These are phyloP conservation scores for Blastomyces silverae DNA, from an alignment of 2,329 filamentous ascomycete species.

Conservation along the genomic window DNA sequence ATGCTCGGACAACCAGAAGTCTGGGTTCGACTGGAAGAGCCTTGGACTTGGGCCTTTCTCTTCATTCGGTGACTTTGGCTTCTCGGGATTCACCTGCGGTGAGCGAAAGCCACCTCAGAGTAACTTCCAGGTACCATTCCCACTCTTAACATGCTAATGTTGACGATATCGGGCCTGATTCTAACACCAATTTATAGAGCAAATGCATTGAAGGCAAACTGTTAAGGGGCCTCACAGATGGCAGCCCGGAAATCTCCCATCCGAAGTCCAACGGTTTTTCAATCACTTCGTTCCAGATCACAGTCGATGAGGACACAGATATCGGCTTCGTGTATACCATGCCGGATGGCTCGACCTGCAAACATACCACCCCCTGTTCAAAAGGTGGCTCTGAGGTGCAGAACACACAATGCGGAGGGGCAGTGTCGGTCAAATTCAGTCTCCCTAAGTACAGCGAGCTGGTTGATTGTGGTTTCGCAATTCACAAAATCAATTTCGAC, in stretches of 20 bases:
- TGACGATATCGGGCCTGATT: constrained; percentile 38
- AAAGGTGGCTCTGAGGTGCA: constrained; percentile 60
- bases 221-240: constrained; percentile 32
- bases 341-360: constrained; percentile 75
- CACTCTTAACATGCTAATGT: constrained; percentile 13
- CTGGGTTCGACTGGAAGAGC: constrained; percentile 65
- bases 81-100: constrained; percentile 65
- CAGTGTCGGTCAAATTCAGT: constrained; percentile 67
- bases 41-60: constrained; percentile 56
- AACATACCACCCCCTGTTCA: constrained; percentile 64
- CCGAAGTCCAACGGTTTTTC: constrained; percentile 60
- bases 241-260: constrained; percentile 55
- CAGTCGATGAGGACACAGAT: constrained; percentile 66
- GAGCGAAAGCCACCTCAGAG: constrained; percentile 36
- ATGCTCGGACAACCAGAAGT: constrained; percentile 62
- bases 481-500: constrained; percentile 70
- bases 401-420: constrained; percentile 90
- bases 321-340: constrained; percentile 83
- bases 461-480: constrained; percentile 62
- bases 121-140: constrained; percentile 20
- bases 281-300: constrained; percentile 65
- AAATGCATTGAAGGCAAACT: constrained; percentile 58
- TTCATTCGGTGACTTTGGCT: constrained; percentile 64
- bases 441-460: constrained; percentile 51
- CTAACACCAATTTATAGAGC: constrained; percentile 44